Evolutionary conservation across 2,329 filamentous ascomycete genomes (phyloP), one percentile per base, ranked within the genome.

Genomic region (Cercospora citrullina): DNA sequence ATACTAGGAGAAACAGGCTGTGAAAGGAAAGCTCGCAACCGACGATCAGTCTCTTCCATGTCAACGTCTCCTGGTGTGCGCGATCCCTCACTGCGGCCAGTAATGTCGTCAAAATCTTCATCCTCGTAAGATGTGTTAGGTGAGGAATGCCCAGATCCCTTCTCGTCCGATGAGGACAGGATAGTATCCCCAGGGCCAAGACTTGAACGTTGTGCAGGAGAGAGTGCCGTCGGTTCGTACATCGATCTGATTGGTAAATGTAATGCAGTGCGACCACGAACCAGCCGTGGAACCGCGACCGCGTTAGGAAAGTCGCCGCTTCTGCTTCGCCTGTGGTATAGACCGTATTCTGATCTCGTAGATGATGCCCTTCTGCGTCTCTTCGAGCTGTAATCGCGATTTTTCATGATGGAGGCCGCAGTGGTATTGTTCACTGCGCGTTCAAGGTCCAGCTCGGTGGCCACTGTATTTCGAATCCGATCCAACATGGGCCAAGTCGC

Each of bases 401-500:
- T 60, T 10, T 57, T 63, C 48, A 69, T 65, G 33, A 71, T 63
- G 1, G 94, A 90, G 2, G 91, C 90, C 21, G 87, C 84, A 59
- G 62, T 64, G 21, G 62, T 64, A 7, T 53, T 64, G 26, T 64
- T 64, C 16, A 45, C 62, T 14, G 62, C 62, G 12, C 51, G 48
- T 76, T 95, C 91, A 1, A 98, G 81, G 4, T 93, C 92, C 58
- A 97, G 81, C 77, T 98, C 94, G 64, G 97, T 92, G 3, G 93
- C 92, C 73, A 93, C 93, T 64, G 93, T 90, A 75, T 97, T 95
- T 45, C 91, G 86, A 74, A 98, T 91, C 12, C 93, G 88, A 70
- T 90, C 91, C 9, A 98, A 82, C 77, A 94, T 94, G 0, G 94
- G 93, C 94, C 94, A 98, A 0, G 94, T 96, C 2, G 94, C 94